Conservation (phyloP, 768 basidiomycete species). For the Piloderma croceum region DNA sequence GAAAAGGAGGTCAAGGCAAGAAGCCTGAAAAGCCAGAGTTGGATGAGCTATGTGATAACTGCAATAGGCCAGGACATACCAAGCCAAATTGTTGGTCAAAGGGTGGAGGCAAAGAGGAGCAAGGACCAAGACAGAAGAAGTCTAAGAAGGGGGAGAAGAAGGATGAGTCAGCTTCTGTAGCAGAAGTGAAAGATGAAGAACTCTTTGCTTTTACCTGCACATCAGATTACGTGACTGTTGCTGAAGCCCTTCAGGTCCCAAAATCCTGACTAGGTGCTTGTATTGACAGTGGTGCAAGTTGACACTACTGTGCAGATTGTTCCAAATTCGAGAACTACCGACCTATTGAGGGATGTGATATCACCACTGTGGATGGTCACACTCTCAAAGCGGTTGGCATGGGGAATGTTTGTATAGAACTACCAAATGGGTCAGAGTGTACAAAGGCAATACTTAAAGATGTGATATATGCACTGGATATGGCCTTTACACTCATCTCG, state of each 20-base stretch:
- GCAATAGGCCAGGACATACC: conserved; percentile 22
- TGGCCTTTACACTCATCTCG: not conserved
- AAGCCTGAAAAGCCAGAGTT: too few species aligned
- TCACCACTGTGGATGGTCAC: not conserved
- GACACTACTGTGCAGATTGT: conserved; percentile 1
- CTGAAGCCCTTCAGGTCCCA: not conserved
- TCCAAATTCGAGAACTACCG: not conserved
- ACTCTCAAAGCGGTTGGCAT: not conserved
- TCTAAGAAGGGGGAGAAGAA: conserved; percentile 6
- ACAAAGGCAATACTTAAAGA: conserved; percentile 1
- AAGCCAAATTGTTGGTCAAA: conserved; percentile 25
- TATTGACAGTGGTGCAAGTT: not conserved
- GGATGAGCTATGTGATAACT: conserved; percentile 31
- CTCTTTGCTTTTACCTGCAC: conserved; percentile 1
- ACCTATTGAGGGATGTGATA: not conserved
- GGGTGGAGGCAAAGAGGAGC: conserved; percentile 31
- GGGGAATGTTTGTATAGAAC: not conserved
- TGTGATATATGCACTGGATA: not conserved
- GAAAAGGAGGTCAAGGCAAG: conserved; percentile 1
- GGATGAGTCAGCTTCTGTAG: not conserved
- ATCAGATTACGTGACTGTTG: too few species aligned
- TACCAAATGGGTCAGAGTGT: not conserved
- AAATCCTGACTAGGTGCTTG: not conserved
- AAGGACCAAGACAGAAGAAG: conserved; percentile 25
- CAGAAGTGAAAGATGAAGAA: not conserved